phyloP scores from a whole-genome alignment of 2,329 filamentous ascomycete species.

The Diatrype stigma region DNA sequence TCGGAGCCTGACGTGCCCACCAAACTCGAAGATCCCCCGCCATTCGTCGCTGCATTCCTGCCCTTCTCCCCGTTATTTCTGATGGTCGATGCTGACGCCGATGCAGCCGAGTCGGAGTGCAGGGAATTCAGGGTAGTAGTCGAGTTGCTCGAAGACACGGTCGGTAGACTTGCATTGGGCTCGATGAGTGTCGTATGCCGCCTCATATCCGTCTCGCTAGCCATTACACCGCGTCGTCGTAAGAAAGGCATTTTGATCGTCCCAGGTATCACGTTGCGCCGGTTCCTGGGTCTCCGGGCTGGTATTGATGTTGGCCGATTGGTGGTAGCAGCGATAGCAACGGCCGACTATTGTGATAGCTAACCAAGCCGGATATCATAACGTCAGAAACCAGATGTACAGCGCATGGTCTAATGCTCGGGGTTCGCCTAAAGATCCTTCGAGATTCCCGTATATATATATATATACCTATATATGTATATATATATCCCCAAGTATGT shows the following conservation, averaged over 20 bases:
- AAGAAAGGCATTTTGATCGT: slow-evolving; percentile 50
- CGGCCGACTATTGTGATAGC: neutral
- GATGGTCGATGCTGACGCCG: neutral
- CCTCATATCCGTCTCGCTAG: slow-evolving; percentile 56
- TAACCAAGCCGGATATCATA: slow-evolving; percentile 18
- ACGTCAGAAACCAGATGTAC: slow-evolving; percentile 18
- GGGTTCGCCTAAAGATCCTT: no score
- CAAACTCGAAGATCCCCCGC: neutral
- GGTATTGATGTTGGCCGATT: slow-evolving; percentile 11
- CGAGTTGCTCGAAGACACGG: slow-evolving; percentile 15
- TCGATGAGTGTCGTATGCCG: slow-evolving; percentile 42
- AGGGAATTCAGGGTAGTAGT: neutral
- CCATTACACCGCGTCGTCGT: slow-evolving; percentile 57
- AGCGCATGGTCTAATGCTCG: neutral
- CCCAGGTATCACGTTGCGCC: slow-evolving; percentile 3
- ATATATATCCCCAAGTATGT: neutral
- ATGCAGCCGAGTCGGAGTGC: neutral
- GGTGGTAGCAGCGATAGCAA: slow-evolving; percentile 5
- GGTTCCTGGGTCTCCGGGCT: slow-evolving; percentile 9
- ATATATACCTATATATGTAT: neutral
- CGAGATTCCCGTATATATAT: no score
- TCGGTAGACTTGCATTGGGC: neutral
- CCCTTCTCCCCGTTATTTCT: neutral
- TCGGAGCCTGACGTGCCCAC: slow-evolving; percentile 2
- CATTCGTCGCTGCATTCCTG: neutral